Percentiles rank a stretch among this genome's conserved stretches.
These are phyloP conservation scores for Cytidiella melzeri DNA, from an alignment of 768 basidiomycete species.

Conservation along the genomic window DNA sequence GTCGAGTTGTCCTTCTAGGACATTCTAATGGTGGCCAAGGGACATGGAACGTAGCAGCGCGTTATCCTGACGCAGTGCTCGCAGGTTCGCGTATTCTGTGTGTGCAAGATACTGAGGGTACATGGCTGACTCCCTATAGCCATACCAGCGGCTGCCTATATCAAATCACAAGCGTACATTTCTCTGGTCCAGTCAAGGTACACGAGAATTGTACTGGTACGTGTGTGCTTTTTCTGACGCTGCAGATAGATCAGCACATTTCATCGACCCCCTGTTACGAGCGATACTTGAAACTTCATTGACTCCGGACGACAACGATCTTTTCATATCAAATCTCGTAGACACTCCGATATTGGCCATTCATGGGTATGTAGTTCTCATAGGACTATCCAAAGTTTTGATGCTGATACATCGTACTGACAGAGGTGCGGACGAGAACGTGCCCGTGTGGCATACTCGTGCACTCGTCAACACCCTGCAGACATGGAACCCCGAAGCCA, in stretches of 20 bases:
- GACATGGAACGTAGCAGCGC: slow-evolving; percentile 70
- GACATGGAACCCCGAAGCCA: slow-evolving; percentile 46
- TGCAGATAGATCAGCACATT: slow-evolving; percentile 64
- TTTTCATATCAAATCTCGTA: slow-evolving; percentile 74
- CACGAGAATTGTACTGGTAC: no score
- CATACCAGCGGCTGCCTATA: slow-evolving; percentile 74
- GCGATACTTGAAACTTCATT: slow-evolving; percentile 70
- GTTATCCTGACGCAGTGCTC: slow-evolving; percentile 70
- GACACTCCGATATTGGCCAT: slow-evolving; percentile 66
- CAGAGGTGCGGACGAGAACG: slow-evolving; percentile 79
- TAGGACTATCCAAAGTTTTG: not conserved
- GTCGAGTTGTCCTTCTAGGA: slow-evolving; percentile 64
- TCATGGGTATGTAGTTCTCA: slow-evolving; percentile 52
- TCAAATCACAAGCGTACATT: slow-evolving; percentile 85
- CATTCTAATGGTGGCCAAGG: slow-evolving; percentile 96
- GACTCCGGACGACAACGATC: slow-evolving; percentile 82
- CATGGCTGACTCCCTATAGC: slow-evolving; percentile 30
- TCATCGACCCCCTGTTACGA: slow-evolving; percentile 66
- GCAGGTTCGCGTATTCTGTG: slow-evolving; percentile 47
- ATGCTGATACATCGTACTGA: not conserved
- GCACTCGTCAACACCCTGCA: slow-evolving; percentile 54
- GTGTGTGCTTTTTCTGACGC: no score
- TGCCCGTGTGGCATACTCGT: slow-evolving; percentile 81
- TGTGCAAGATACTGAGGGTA: no score
- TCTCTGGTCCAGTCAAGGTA: slow-evolving; percentile 62